A percentile compares a stretch with the other conserved stretches of the same genome.
Evolutionary conservation across 148 eudicot genomes (phyloP).

Genomic region (Dysphania ambrosioides): DNA sequence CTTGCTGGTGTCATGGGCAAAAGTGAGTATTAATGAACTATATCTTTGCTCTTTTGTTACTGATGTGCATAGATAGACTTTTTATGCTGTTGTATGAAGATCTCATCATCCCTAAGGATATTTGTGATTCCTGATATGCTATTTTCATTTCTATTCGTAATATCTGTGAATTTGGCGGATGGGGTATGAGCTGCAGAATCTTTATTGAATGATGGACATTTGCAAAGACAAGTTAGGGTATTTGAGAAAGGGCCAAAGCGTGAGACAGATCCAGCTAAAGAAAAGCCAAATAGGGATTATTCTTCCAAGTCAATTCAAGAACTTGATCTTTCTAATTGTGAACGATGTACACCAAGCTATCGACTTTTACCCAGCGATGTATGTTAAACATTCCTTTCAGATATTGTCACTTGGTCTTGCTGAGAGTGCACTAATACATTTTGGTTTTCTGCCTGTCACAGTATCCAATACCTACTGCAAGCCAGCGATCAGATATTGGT

Average conservation of each 20-base stretch:
- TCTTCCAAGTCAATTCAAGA: conserved; percentile 78
- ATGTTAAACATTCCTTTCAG: conserved; percentile 13
- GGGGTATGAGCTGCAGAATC: conserved; percentile 48
- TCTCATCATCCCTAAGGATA: not conserved
- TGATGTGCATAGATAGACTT: conserved; percentile 8
- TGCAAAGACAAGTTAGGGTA: conserved; percentile 43
- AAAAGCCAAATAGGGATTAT: conserved; percentile 43
- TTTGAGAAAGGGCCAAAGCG: conserved; percentile 74
- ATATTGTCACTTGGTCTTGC: conserved; percentile 11
- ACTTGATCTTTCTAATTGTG: conserved; percentile 86
- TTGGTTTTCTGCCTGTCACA: conserved; percentile 34
- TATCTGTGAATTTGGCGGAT: not conserved
- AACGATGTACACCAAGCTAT: conserved; percentile 92
- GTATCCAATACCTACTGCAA: conserved; percentile 89
- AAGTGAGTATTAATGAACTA: conserved; percentile 52
- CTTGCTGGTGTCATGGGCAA: conserved; percentile 86
- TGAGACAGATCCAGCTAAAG: conserved; percentile 66
- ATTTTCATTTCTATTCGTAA: not conserved
- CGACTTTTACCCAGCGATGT: conserved; percentile 95
- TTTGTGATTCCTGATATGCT: not conserved
- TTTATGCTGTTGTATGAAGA: not conserved
- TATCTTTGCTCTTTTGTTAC: not conserved
- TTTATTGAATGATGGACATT: conserved; percentile 61
- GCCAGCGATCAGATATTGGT: conserved; percentile 90
- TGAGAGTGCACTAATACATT: conserved; percentile 12